Conservation (phyloP, 345 rosid genomes). For the Cardamine resedifolia region DNA sequence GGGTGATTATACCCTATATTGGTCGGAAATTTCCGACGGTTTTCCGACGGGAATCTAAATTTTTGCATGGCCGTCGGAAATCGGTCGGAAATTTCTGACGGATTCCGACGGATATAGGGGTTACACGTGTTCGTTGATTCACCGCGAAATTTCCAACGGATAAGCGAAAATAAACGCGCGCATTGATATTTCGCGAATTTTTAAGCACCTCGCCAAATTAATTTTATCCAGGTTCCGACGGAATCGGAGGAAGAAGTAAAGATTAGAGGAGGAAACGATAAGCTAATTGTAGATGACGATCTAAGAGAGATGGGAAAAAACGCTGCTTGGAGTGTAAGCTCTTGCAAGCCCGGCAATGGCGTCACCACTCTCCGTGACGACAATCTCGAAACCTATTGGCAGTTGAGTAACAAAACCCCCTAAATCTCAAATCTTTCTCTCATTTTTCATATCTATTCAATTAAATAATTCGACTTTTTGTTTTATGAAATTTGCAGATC, state of each 20-base stretch:
- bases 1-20: too few species aligned
- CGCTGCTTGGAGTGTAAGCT: constrained; percentile 97
- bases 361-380: constrained; percentile 87
- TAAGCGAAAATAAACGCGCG: too few species aligned
- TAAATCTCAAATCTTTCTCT: background rate
- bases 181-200: too few species aligned
- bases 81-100: too few species aligned
- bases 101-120: too few species aligned
- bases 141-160: too few species aligned
- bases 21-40: too few species aligned
- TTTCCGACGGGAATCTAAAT: too few species aligned
- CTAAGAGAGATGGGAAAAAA: constrained; percentile 87
- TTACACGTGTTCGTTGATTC: too few species aligned
- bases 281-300: constrained; percentile 66
- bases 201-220: too few species aligned
- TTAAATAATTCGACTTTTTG: background rate
- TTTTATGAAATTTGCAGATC: constrained; percentile 57
- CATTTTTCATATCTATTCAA: background rate
- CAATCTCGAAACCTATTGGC: constrained; percentile 90
- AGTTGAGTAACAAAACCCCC: constrained; percentile 42
- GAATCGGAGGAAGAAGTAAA: constrained; percentile 93
- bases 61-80: too few species aligned
- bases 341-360: constrained; percentile 90
- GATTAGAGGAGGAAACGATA: constrained; percentile 64
- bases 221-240: too few species aligned